These are phyloP conservation scores for Oryza punctata DNA, from an alignment of 176 grass and related monocot genomes.

Conservation along the genomic window DNA sequence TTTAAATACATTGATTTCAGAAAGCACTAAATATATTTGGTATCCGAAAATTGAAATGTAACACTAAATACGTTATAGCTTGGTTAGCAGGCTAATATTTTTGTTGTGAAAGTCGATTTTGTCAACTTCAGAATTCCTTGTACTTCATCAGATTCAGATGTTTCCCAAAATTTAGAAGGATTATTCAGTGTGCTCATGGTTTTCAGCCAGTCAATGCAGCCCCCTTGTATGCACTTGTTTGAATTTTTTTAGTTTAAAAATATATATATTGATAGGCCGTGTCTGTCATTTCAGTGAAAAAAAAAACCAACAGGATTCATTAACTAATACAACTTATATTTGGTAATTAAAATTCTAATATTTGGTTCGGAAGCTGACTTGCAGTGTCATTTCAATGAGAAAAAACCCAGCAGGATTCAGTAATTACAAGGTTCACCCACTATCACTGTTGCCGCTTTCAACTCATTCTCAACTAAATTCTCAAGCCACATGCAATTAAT, in stretches of 20 bases:
- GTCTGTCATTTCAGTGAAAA: not conserved
- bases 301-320: too few relatives aligned
- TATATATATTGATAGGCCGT: not conserved
- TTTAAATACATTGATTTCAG: not conserved
- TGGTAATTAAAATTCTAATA: too few relatives aligned
- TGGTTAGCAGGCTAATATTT: not conserved
- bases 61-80: not conserved
- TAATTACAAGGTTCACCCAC: not conserved
- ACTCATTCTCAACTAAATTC: not conserved
- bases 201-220: not conserved
- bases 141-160: not conserved
- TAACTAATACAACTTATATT: too few relatives aligned
- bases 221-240: not conserved
- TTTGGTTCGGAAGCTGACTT: not conserved
- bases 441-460: not conserved
- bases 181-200: not conserved
- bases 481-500: not conserved
- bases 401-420: not conserved
- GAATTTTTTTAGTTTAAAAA: too few relatives aligned
- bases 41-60: not conserved
- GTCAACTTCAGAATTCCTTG: not conserved
- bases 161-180: not conserved
- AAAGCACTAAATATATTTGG: not conserved
- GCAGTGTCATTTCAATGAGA: not conserved
- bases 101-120: not conserved